Conservation (phyloP, 768 basidiomycete species). For the Rhodotorula sphaerocarpa region DNA sequence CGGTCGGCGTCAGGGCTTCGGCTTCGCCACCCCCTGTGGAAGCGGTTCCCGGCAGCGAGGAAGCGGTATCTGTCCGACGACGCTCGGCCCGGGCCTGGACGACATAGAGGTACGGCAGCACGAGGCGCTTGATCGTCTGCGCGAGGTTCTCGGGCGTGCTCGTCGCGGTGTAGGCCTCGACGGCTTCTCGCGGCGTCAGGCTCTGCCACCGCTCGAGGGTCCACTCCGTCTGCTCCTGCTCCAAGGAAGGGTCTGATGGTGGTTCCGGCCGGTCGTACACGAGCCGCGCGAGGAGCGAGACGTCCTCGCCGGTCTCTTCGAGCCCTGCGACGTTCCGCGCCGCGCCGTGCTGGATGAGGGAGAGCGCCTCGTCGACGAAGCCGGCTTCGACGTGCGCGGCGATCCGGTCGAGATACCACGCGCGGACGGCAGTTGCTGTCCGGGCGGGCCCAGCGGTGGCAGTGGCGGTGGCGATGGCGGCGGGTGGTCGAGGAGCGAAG, state of each 20-base stretch:
- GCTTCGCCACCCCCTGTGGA: too few species aligned
- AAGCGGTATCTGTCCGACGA: too few species aligned
- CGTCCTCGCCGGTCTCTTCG: conserved; percentile 82
- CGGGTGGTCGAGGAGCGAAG: conserved; percentile 6
- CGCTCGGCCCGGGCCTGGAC: conserved; percentile 82
- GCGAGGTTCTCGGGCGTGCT: conserved; percentile 62
- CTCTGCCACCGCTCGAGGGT: conserved; percentile 64
- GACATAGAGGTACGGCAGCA: conserved; percentile 87
- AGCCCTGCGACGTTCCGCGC: conserved; percentile 67
- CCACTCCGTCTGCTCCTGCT: conserved; percentile 53
- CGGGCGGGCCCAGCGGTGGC: too few species aligned
- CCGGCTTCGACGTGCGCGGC: conserved; percentile 47
- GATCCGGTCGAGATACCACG: conserved; percentile 69
- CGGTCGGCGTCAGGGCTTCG: conserved; percentile 52
- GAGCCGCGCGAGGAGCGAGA: conserved; percentile 73
- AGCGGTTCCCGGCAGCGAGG: too few species aligned
- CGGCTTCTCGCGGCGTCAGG: conserved; percentile 58
- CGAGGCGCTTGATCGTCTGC: conserved; percentile 62
- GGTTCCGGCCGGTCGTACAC: conserved; percentile 60
- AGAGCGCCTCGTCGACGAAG: conserved; percentile 68
- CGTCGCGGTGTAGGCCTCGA: conserved; percentile 66
- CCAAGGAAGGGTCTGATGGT: too few species aligned
- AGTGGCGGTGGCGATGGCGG: too few species aligned
- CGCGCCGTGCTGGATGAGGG: conserved; percentile 74
- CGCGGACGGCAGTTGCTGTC: conserved; percentile 50